A percentile compares a stretch with the other conserved stretches of the same genome.
Evolutionary conservation across 225 moss, liverwort and hornwort species (phyloP).

Genomic region (Bryum argenteum): DNA sequence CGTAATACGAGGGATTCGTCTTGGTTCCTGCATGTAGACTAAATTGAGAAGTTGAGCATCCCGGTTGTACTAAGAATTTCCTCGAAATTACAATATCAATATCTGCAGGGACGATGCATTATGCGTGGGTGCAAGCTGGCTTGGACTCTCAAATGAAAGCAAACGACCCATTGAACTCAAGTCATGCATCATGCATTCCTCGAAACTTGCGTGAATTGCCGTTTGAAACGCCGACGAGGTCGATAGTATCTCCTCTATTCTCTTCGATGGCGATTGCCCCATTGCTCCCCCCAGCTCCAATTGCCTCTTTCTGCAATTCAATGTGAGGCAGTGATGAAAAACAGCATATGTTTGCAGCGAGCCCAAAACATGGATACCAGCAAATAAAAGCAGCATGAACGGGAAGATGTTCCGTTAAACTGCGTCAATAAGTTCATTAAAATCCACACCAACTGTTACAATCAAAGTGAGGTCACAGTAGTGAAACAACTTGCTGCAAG

Average conservation of each 20-base stretch:
- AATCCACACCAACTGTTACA: too few relatives aligned
- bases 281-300: constrained; percentile 29
- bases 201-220: constrained; percentile 74
- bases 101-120: constrained; percentile 69
- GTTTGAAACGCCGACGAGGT: constrained; percentile 61
- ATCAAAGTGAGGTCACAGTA: too few relatives aligned
- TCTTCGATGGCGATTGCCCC: constrained; percentile 79
- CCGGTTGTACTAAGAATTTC: background rate
- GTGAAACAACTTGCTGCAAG: too few relatives aligned
- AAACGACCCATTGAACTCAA: constrained; percentile 70
- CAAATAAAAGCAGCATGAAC: background rate
- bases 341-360: too few relatives aligned
- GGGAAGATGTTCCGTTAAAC: background rate
- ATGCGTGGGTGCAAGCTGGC: constrained; percentile 67
- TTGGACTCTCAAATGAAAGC: constrained; percentile 59
- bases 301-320: background rate
- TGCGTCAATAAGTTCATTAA: too few relatives aligned
- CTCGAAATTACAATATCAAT: constrained; percentile 26
- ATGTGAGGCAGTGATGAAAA: background rate
- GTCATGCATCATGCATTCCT: constrained; percentile 75
- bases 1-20: background rate
- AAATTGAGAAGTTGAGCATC: constrained; percentile 7
- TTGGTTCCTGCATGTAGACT: background rate
- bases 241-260: constrained; percentile 68
- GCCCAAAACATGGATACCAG: too few relatives aligned